These are phyloP conservation scores for Populus trichocarpa DNA, from an alignment of 441 rosid genomes.

Conservation along the genomic window DNA sequence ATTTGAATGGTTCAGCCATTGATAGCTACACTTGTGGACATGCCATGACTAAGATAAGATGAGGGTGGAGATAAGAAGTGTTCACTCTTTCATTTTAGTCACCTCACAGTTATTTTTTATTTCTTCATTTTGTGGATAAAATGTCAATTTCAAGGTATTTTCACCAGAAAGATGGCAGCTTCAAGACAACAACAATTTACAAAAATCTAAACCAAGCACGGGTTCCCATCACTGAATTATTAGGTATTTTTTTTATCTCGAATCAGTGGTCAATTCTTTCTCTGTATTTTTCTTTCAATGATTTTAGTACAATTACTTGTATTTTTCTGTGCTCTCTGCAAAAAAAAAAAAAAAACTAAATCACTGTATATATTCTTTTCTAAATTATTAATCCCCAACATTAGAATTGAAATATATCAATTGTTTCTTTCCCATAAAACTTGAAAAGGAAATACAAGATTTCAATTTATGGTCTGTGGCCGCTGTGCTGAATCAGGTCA, in stretches of 20 bases:
- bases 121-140: background rate
- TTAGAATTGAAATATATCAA: too few species aligned
- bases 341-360: too few species aligned
- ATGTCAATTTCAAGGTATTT: background rate
- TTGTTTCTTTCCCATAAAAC: too few species aligned
- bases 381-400: too few species aligned
- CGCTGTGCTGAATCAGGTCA: background rate
- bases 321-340: too few species aligned
- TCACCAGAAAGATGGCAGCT: background rate
- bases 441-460: too few species aligned
- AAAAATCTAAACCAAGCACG: background rate
- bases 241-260: background rate
- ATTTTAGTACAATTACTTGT: too few species aligned
- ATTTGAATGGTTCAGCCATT: background rate
- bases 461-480: background rate
- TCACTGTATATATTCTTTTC: too few species aligned
- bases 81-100: background rate
- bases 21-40: slow-evolving; percentile 21
- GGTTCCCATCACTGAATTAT: background rate
- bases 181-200: background rate
- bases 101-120: background rate
- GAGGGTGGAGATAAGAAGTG: background rate
- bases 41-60: background rate
- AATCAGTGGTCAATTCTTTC: too few species aligned
- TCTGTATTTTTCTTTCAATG: too few species aligned